These are phyloP conservation scores for Articulospora tetracladia DNA, from an alignment of 495 filamentous ascomycete species.

Conservation along the genomic window DNA sequence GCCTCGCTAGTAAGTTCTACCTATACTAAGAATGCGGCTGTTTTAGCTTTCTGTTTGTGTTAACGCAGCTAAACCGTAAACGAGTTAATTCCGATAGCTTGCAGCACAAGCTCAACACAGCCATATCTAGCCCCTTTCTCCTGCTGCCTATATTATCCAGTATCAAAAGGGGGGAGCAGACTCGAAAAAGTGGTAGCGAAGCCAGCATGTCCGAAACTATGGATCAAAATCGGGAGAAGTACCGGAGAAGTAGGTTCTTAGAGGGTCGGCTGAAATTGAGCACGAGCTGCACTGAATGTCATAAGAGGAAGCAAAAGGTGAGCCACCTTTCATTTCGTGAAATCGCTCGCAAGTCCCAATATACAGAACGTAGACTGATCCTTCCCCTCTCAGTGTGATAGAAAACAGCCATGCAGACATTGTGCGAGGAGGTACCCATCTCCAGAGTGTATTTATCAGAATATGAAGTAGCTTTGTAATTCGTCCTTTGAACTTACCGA, in stretches of 20 bases:
- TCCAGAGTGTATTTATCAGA: background rate
- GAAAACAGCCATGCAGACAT: background rate
- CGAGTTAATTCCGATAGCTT: background rate
- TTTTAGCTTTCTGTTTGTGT: too few relatives aligned
- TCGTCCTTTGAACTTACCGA: background rate
- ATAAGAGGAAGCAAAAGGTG: slow-evolving; percentile 1
- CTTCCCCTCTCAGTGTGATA: background rate
- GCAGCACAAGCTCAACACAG: background rate
- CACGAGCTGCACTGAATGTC: background rate
- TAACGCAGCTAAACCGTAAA: too few relatives aligned
- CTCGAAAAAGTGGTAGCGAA: background rate
- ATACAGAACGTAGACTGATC: background rate
- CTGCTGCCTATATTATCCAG: background rate
- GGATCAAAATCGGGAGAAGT: background rate
- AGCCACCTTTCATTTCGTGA: background rate
- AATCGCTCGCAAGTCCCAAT: background rate
- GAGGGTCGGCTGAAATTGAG: background rate
- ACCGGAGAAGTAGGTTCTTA: background rate
- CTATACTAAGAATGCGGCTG: too few relatives aligned
- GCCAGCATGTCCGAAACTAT: background rate
- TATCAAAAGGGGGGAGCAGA: background rate
- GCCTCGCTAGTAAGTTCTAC: too few relatives aligned
- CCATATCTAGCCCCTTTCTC: background rate
- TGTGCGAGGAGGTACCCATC: background rate
- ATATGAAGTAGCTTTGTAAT: background rate